Base-by-base conservation (phyloP, 2,329 filamentous ascomycete species). In the Thermomyces lanuginosus region DNA sequence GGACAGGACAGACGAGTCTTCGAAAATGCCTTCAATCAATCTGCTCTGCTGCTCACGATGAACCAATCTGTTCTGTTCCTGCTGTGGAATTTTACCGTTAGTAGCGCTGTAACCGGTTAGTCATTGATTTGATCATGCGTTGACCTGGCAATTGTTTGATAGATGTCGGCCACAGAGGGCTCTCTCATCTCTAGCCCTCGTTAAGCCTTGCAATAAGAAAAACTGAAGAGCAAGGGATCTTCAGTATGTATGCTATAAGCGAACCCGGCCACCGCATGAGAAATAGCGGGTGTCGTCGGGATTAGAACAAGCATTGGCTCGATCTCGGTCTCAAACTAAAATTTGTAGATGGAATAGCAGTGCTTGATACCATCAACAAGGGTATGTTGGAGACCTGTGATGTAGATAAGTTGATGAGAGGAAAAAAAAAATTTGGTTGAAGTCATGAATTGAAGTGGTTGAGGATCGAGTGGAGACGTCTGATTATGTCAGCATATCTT, bases 351-450 rank as follows among this genome's bases (percentile, higher is more conserved):
- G 45, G 46, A 54, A 55, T 40, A 29, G 36, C 25, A 28, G 35
- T 32, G 26, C 27, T 16, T 27, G 30, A 30, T 26, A 30, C 46
- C 46, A 47, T 50, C 44, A 38, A 47, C 53, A 57, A 57, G 53
- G 53, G 53, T 55, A 56, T 56, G 10, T 46, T 51, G 49, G 51
- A 53, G 54, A 57, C 54, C 54, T 51, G n/a, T n/a, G n/a, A n/a
- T n/a, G n/a, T 42, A 37, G 40, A 37, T 29, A 37, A 45, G 42
- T 39, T 38, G 42, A 41, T 34, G 39, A 41, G 36, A 37, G 36
- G 30, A 34, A 37, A 37, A 33, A 36, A 36, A 40, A 39, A 29
- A 32, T 21, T 21, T 13, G 26, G 17, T n/a, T 9, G 15, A 19
- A 6, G 18, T 7, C 16, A 10, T n/a, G 12, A 7, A 8, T 6